Base-by-base conservation (phyloP, 176 grass and related monocot species). In the Musa troglodytarum region DNA sequence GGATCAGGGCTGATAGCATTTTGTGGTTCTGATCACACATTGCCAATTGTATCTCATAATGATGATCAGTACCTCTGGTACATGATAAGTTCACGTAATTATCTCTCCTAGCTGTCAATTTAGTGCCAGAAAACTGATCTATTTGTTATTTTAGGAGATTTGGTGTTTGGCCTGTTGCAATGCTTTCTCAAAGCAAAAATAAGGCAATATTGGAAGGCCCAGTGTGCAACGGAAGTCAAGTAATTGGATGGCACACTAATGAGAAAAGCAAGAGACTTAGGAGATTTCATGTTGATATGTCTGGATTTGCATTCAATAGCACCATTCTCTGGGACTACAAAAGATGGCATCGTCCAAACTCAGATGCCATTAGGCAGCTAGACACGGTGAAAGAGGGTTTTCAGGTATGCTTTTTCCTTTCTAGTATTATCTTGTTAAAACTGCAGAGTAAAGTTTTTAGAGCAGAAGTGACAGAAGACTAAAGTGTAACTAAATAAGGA, bases 291-390 rank as follows among this genome's bases (percentile, higher is more conserved):
- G 82, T 99, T 73, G 76, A 89, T 49, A 89, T 94, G 88, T 92
- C 95, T 6, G 95, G 91, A 73, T 99, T 99, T 57, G 95, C 95
- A 43, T 99, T 99, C 89, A 99, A 99, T 20, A 93, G 90, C 78
- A 94, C 91, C 54, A 94, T 99, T 83, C 83, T 99, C 68, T 99
- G 95, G 95, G 95, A 99, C 54, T 79, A 84, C 63, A 93, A 72
- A 6, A 88, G 81, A 28, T 86, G 95, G 74, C 84, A 82, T 57
- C 91, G 89, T 78, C 73, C 80, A 78, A 86, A 91, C 9, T 94
- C 84, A 83, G 91, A 94, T 74, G 79, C 88, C 15, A 99, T 99
- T 70, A 79, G 95, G 43, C 95, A 99, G 82, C 85, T 86, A 5
- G 95, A 89, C 63, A 81, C 78, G 12, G 79, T 77, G 59, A 84